A percentile compares a stretch with the other conserved stretches of the same genome.
phyloP scores from a whole-genome alignment of 2,329 filamentous ascomycete genomes.

The Sclerotinia minor region DNA sequence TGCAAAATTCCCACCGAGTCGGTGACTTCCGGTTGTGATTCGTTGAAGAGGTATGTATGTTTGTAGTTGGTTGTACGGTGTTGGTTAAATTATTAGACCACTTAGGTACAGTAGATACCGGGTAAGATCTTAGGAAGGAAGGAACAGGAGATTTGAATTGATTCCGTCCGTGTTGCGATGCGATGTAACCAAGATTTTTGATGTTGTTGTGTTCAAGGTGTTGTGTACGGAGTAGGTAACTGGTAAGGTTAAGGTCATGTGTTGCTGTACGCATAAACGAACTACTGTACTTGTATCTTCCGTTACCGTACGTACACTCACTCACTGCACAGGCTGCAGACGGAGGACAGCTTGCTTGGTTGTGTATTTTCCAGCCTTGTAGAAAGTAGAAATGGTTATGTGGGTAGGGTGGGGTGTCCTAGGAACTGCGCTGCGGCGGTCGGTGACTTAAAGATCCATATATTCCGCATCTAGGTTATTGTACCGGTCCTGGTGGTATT shows the following conservation, averaged over 20 bases:
- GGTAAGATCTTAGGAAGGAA: neutral
- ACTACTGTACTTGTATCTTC: too few relatives aligned
- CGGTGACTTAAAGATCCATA: neutral
- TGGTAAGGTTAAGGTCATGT: too few relatives aligned
- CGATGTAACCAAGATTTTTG: neutral
- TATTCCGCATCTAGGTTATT: neutral
- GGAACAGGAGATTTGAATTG: neutral
- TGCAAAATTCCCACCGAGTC: slow-evolving; percentile 2
- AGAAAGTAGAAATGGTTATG: neutral
- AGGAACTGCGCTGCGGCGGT: neutral
- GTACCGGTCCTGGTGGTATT: neutral
- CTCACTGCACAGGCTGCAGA: neutral
- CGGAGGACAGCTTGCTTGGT: too few relatives aligned
- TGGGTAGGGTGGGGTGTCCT: neutral
- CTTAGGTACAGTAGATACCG: too few relatives aligned
- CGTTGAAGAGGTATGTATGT: too few relatives aligned
- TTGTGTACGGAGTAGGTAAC: neutral
- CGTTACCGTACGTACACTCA: too few relatives aligned
- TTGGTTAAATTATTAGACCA: too few relatives aligned
- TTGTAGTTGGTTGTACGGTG: too few relatives aligned
- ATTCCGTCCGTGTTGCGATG: neutral
- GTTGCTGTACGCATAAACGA: neutral
- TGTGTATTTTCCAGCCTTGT: neutral
- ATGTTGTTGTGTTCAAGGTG: neutral
- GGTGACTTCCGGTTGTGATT: neutral